A percentile compares a stretch with the other conserved stretches of the same genome.
These are phyloP conservation scores for Macrophomina tecta DNA, from an alignment of 2,329 filamentous ascomycete genomes.

Conservation along the genomic window DNA sequence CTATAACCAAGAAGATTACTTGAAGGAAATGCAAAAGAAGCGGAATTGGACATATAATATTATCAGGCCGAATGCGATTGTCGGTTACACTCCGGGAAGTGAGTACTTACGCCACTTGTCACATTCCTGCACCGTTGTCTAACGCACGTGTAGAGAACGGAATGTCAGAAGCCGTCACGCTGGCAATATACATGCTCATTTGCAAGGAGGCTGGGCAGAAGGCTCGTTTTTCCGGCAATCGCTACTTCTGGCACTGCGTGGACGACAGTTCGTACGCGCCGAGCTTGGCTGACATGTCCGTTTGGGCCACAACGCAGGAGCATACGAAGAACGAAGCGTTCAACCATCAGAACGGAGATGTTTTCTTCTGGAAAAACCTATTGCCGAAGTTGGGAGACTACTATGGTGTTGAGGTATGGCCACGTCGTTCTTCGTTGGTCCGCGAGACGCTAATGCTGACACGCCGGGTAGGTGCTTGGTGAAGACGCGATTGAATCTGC, in stretches of 20 bases:
- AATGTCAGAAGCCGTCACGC: slow-evolving; percentile 50
- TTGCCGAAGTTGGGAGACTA: slow-evolving; percentile 50
- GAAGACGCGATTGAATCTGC: background rate
- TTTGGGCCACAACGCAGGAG: slow-evolving; percentile 45
- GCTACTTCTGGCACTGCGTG: slow-evolving; percentile 40
- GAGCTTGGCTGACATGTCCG: slow-evolving; percentile 45
- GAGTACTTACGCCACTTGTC: too few relatives aligned
- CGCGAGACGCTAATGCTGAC: background rate
- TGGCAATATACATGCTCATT: slow-evolving; percentile 50
- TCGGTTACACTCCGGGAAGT: slow-evolving; percentile 37
- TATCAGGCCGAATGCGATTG: slow-evolving; percentile 37
- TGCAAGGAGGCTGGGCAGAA: slow-evolving; percentile 42
- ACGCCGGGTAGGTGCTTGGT: background rate
- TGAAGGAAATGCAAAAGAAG: slow-evolving; percentile 29
- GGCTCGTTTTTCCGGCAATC: slow-evolving; percentile 44
- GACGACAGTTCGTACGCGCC: slow-evolving; percentile 44
- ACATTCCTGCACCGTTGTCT: too few relatives aligned
- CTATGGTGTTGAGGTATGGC: slow-evolving; percentile 39
- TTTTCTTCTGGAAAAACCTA: slow-evolving; percentile 46
- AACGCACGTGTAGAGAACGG: slow-evolving; percentile 31
- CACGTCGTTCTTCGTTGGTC: background rate
- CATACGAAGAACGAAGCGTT: slow-evolving; percentile 47
- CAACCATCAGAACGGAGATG: slow-evolving; percentile 50
- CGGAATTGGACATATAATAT: slow-evolving; percentile 38
- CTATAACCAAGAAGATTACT: slow-evolving; percentile 31